These are phyloP conservation scores for Barnettozyma pratensis DNA, from an alignment of 805 yeast genomes.

Conservation along the genomic window DNA sequence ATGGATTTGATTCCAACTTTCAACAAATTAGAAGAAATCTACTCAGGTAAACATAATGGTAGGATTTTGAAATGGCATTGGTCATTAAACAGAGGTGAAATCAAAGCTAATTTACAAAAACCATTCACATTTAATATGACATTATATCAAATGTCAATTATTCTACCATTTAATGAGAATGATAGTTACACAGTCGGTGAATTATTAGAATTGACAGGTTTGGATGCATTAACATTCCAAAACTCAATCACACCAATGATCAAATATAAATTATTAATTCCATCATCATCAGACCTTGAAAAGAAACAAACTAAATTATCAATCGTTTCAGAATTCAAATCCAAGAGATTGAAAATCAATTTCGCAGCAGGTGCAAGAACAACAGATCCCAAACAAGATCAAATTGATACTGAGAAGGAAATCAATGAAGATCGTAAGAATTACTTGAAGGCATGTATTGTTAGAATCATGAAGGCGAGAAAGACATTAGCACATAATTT, in stretches of 20 bases:
- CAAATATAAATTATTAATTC: constrained; percentile 68
- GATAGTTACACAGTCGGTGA: constrained; percentile 55
- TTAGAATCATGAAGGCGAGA: constrained; percentile 93
- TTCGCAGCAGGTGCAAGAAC: constrained; percentile 55
- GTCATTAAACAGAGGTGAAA: constrained; percentile 89
- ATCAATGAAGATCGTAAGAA: constrained; percentile 83
- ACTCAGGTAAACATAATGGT: constrained; percentile 74
- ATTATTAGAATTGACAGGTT: constrained; percentile 61
- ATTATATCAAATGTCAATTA: constrained; percentile 79
- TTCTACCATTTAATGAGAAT: constrained; percentile 76
- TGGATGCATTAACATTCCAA: constrained; percentile 59
- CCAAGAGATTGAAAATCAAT: constrained; percentile 79
- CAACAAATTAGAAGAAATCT: constrained; percentile 62
- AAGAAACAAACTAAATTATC: constrained; percentile 57
- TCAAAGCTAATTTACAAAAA: constrained; percentile 78
- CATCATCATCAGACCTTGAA: constrained; percentile 49
- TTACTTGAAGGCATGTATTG: constrained; percentile 88
- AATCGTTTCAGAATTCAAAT: constrained; percentile 75
- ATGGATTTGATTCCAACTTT: constrained; percentile 57
- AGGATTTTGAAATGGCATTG: constrained; percentile 93
- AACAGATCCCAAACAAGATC: constrained; percentile 58
- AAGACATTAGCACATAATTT: constrained; percentile 73
- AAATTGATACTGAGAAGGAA: constrained; percentile 71
- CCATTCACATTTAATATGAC: constrained; percentile 79
- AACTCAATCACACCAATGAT: constrained; percentile 77